phyloP scores from a whole-genome alignment of 1,284 basidiomycete species.

The Sporisorium iseilematis-ciliati region DNA sequence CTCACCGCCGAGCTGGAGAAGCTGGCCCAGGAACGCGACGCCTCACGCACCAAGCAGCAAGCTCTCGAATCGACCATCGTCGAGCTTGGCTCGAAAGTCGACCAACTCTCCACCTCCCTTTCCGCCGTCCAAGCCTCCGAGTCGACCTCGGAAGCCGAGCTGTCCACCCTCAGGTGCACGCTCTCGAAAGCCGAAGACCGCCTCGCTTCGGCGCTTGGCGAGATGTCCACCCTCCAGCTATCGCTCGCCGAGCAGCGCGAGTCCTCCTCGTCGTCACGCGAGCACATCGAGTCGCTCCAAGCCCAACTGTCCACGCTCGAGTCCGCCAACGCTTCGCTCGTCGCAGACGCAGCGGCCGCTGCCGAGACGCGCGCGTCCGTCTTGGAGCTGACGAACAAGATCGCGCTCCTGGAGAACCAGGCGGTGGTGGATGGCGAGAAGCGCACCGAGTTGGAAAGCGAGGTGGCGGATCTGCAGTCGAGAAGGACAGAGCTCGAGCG shows the following conservation, averaged over 20 bases:
- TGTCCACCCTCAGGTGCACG: neutral
- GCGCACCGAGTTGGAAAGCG: neutral
- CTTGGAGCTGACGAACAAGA: conserved; percentile 1
- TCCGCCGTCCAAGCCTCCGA: neutral
- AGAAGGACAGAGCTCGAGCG: conserved; percentile 17
- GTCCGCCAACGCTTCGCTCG: no score
- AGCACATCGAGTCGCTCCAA: conserved; percentile 21
- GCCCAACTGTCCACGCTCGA: conserved; percentile 8
- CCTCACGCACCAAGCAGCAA: neutral
- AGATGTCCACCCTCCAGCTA: conserved; percentile 9
- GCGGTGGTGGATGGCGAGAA: neutral
- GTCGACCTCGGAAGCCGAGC: conserved; percentile 8
- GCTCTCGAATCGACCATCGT: neutral
- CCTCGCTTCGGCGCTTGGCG: neutral
- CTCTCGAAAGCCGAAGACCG: conserved; percentile 18
- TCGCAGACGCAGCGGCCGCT: no score
- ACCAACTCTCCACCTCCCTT: conserved; percentile 1
- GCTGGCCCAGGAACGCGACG: neutral
- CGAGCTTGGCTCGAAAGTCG: neutral
- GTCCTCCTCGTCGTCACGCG: conserved; percentile 9
- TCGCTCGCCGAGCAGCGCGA: conserved; percentile 38
- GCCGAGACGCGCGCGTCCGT: neutral
- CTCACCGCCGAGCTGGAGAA: neutral
- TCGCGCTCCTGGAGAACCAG: neutral
- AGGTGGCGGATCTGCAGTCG: neutral